Conservation (phyloP, 148 eudicot species). For the Nyssa sinensis region DNA sequence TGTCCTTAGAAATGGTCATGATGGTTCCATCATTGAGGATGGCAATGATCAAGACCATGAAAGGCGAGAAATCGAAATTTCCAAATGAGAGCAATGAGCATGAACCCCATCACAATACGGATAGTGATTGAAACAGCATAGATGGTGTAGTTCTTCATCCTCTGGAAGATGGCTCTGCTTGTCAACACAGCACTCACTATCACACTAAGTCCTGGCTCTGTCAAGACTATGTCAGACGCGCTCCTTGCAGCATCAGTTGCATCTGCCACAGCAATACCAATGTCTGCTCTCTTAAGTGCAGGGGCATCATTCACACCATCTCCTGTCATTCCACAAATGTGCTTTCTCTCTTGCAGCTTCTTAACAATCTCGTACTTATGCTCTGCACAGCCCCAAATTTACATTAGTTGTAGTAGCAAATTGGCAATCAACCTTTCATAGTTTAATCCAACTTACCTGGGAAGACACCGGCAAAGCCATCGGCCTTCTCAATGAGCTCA, state of each 20-base stretch:
- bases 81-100: constrained; percentile 29
- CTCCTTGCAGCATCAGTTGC: constrained; percentile 37
- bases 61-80: constrained; percentile 32
- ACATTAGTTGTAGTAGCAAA: not conserved
- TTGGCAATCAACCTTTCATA: not conserved
- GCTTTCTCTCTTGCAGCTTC: constrained; percentile 42
- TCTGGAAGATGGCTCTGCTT: constrained; percentile 36
- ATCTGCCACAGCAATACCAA: constrained; percentile 41
- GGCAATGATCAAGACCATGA: constrained; percentile 30
- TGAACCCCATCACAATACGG: constrained; percentile 30
- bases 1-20: constrained; percentile 33
- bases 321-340: constrained; percentile 49
- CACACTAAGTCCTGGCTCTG: constrained; percentile 39
- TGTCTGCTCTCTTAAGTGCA: constrained; percentile 37
- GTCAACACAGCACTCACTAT: constrained; percentile 34
- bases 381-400: constrained; percentile 22
- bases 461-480: constrained; percentile 40
- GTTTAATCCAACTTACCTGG: constrained; percentile 26
- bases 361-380: constrained; percentile 48
- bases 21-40: constrained; percentile 33
- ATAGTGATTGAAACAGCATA: constrained; percentile 33
- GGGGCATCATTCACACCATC: constrained; percentile 50
- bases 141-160: constrained; percentile 35
- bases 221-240: constrained; percentile 37
- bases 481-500: constrained; percentile 29